Evolutionary conservation across 73 alveolate genomes (phyloP).

Genomic region (Paramecium sexaurelia): DNA sequence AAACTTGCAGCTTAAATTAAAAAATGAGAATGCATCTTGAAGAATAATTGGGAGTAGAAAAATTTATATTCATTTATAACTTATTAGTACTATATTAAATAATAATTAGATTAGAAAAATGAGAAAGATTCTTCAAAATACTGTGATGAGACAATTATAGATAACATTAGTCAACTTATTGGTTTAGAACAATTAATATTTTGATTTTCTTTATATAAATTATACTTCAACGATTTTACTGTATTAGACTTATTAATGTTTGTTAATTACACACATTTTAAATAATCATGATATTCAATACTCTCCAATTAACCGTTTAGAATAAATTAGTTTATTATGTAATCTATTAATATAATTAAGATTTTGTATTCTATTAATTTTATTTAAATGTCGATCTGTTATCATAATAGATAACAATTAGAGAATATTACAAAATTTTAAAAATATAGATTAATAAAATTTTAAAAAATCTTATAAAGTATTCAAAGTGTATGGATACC

Average conservation of each 20-base stretch:
- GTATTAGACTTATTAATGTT: too few relatives aligned
- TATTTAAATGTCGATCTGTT: too few relatives aligned
- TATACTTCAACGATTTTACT: neutral
- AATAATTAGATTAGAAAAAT: slow-evolving; percentile 11
- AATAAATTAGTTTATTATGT: too few relatives aligned
- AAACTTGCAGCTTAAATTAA: neutral
- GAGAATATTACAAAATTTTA: too few relatives aligned
- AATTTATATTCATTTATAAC: neutral
- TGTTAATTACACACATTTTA: too few relatives aligned
- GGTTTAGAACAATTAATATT: neutral
- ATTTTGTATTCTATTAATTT: too few relatives aligned
- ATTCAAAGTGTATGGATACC: neutral
- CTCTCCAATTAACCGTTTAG: too few relatives aligned
- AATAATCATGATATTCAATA: too few relatives aligned
- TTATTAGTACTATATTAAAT: neutral
- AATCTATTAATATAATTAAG: too few relatives aligned
- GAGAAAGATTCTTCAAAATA: neutral
- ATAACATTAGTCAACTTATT: neutral
- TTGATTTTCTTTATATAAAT: neutral
- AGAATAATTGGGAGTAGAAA: neutral
- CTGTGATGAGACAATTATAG: neutral
- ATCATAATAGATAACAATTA: too few relatives aligned
- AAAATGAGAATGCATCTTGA: slow-evolving; percentile 44
- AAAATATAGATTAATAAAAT: neutral
- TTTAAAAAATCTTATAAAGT: slow-evolving; percentile 13